Evolutionary conservation across 768 basidiomycete species (phyloP).

Genomic region (Boletales sp.): DNA sequence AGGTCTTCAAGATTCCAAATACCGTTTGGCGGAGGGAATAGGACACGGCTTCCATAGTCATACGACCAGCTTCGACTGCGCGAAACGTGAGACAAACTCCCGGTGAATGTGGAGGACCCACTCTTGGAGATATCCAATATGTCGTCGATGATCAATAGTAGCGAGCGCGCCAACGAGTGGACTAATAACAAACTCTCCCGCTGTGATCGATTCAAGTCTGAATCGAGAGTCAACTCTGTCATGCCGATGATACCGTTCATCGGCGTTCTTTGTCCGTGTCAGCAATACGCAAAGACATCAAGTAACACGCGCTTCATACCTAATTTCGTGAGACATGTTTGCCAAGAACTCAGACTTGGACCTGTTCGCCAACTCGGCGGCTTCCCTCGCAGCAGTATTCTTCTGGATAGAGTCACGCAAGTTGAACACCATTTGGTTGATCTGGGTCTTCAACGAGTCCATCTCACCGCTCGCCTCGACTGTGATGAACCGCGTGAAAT

Average conservation of each 20-base stretch:
- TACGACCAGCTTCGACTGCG: slow-evolving; percentile 94
- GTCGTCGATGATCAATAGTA: slow-evolving; percentile 97
- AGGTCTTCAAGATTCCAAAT: slow-evolving; percentile 95
- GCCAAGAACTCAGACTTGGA: slow-evolving; percentile 98
- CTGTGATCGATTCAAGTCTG: slow-evolving; percentile 90
- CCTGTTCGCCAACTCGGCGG: slow-evolving; percentile 96
- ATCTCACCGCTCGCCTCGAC: slow-evolving; percentile 98
- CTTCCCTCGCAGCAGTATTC: slow-evolving; percentile 96
- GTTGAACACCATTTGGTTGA: slow-evolving; percentile 99
- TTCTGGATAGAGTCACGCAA: slow-evolving; percentile 96
- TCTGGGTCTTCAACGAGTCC: slow-evolving; percentile 98
- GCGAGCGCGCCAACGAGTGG: slow-evolving; percentile 87
- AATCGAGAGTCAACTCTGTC: slow-evolving; percentile 97
- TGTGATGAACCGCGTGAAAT: slow-evolving; percentile 98
- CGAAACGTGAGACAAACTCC: slow-evolving; percentile 5
- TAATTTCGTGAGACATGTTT: slow-evolving; percentile 96
- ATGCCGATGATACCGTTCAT: slow-evolving; percentile 99
- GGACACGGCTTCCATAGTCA: slow-evolving; percentile 99
- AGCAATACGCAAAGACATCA: slow-evolving; percentile 1
- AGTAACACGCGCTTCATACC: slow-evolving; percentile 48
- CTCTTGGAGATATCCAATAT: slow-evolving; percentile 99
- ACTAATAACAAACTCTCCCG: slow-evolving; percentile 94
- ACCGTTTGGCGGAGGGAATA: slow-evolving; percentile 97
- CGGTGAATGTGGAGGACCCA: slow-evolving; percentile 40
- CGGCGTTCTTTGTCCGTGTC: slow-evolving; percentile 66